Evolutionary conservation across 192 early-diverging fungal species (phyloP), one percentile per base, ranked within the genome.

Genomic region (Coemansia biformis): DNA sequence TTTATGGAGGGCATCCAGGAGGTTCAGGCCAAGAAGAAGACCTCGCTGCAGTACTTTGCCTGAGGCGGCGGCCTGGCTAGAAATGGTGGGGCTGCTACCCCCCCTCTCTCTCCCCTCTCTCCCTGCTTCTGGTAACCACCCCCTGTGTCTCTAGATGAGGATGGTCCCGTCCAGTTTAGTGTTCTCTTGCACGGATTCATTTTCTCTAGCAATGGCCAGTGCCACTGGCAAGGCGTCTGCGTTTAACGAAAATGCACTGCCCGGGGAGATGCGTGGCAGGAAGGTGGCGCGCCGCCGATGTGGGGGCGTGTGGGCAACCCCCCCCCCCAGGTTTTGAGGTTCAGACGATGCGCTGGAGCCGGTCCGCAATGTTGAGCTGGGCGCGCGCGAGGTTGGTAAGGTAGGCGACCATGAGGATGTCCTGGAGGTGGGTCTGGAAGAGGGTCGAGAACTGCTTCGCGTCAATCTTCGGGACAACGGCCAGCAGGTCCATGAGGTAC

Each of bases 21-120:
- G 69, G 95, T 98, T 19, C 91, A 96, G 73, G 95, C 95, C 36
- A 95, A 94, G 87, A 98, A 98, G 83, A 96, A 96, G 83, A 96
- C 89, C 17, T 86, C 90, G 48, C 71, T 98, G 51, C 82, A 86
- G 75, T 91, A 91, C 76, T 91, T 88, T 79, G 88, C 88, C 32
- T 91, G 77, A 71, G 16, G 28, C 9, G 12, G 16, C 17, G 5
- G n/a, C n/a, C n/a, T n/a, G n/a, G n/a, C n/a, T n/a, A n/a, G n/a
- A n/a, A n/a, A n/a, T n/a, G n/a, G n/a, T 12, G 18, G 12, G 15
- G 42, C 21, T 41, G 11, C 18, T 11, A 15, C 9, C 11, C 34
- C 22, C 34, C 28, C 5, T 15, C 21, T 18, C 41, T 55, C 18
- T 51, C 41, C 17, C 32, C 34, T 8, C 13, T 43, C 30, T 16